These are phyloP conservation scores for Mycena sanguinolenta DNA, from an alignment of 768 basidiomycete genomes.

Conservation along the genomic window DNA sequence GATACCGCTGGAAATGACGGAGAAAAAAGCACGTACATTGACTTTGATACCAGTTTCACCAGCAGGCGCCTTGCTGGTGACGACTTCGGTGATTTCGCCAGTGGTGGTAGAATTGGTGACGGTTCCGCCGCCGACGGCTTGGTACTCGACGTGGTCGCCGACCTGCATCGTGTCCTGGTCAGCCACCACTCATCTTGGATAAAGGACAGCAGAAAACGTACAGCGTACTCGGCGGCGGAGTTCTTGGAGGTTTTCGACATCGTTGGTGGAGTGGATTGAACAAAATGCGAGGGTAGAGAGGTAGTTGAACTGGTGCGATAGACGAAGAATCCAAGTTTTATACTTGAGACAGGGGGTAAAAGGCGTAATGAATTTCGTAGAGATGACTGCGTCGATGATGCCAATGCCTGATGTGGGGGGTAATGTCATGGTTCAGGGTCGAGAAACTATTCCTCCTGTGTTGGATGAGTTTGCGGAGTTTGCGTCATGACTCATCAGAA, in stretches of 20 bases:
- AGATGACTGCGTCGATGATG: background rate
- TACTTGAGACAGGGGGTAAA: background rate
- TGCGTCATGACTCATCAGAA: no score
- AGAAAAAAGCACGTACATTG: background rate
- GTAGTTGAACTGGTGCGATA: background rate
- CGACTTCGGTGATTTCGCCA: background rate
- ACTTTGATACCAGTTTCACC: background rate
- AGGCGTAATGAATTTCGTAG: background rate
- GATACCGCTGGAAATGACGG: background rate
- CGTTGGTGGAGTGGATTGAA: no score
- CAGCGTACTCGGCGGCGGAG: background rate
- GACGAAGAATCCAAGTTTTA: background rate
- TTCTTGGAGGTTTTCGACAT: background rate
- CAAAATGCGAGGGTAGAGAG: background rate
- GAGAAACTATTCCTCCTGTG: no score
- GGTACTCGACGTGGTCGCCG: constrained; percentile 1
- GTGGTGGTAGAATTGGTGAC: background rate
- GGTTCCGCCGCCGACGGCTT: background rate
- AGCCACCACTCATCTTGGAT: no score
- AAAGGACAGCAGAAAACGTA: background rate
- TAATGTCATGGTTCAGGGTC: no score
- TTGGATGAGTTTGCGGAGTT: no score
- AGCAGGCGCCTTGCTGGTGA: background rate
- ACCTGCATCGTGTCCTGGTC: background rate
- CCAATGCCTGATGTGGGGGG: background rate